phyloP scores from a whole-genome alignment of 352 stramenopile species.

The Phytophthora vignae region DNA sequence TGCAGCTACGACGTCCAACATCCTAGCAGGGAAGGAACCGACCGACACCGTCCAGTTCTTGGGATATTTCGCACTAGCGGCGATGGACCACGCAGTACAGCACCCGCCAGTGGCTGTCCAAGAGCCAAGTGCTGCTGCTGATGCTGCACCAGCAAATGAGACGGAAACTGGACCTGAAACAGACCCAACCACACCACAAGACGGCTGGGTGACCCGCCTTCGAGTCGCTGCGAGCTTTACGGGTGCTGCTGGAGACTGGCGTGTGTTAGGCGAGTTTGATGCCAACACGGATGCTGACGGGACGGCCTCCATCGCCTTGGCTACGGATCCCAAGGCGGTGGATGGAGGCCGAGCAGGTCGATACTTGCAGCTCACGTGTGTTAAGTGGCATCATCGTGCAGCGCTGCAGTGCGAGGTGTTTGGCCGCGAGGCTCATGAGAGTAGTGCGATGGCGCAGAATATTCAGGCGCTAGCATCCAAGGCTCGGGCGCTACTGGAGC shows the following conservation, averaged over 20 bases:
- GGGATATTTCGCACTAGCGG: constrained; percentile 65
- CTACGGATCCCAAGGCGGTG: constrained; percentile 14
- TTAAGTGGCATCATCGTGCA: constrained; percentile 69
- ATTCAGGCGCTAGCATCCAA: constrained; percentile 51
- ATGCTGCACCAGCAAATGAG: constrained; percentile 1
- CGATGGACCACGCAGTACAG: constrained; percentile 61
- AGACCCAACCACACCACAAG: constrained; percentile 9
- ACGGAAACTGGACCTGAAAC: constrained; percentile 8
- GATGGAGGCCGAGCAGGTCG: constrained; percentile 45
- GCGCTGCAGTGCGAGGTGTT: constrained; percentile 77
- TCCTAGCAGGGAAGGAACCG: constrained; percentile 79
- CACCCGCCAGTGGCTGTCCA: constrained; percentile 22
- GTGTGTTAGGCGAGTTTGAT: constrained; percentile 65
- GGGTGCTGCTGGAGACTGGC: constrained; percentile 58
- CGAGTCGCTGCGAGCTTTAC: constrained; percentile 68
- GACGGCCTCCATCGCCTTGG: constrained; percentile 46
- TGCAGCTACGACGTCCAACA: constrained; percentile 78
- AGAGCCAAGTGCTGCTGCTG: background rate
- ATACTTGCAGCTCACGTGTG: constrained; percentile 69
- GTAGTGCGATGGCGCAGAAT: constrained; percentile 48
- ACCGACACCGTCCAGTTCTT: constrained; percentile 82
- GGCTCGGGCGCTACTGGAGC: constrained; percentile 53
- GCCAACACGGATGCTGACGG: constrained; percentile 52
- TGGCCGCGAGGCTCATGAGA: constrained; percentile 66
- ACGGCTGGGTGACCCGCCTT: constrained; percentile 73